A percentile compares a stretch with the other conserved stretches of the same genome.
Evolutionary conservation across 352 stramenopile species (phyloP).

Genomic region (Bremia lactucae): DNA sequence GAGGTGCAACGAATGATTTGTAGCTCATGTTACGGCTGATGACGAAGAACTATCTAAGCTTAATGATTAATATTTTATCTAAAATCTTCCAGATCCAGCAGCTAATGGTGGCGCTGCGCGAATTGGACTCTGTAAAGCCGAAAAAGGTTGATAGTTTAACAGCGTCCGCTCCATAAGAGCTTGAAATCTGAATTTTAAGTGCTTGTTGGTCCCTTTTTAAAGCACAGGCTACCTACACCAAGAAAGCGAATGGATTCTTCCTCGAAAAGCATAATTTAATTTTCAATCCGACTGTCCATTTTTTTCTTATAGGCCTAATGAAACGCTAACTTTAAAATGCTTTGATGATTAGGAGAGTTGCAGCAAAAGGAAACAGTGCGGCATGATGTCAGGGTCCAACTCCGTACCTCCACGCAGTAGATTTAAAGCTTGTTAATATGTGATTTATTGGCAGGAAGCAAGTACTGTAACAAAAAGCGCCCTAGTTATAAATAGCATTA

Average conservation of each 20-base stretch:
- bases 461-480: too few relatives aligned
- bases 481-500: too few relatives aligned
- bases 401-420: slow-evolving; percentile 18
- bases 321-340: background rate
- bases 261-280: slow-evolving; percentile 55
- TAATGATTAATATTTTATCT: too few relatives aligned
- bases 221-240: slow-evolving; percentile 49
- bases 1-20: too few relatives aligned
- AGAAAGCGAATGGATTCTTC: slow-evolving; percentile 67
- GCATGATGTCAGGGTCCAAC: too few relatives aligned
- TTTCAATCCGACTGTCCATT: slow-evolving; percentile 52
- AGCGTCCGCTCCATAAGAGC: background rate
- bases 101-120: slow-evolving; percentile 58
- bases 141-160: slow-evolving; percentile 29
- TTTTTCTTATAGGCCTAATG: background rate
- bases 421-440: background rate
- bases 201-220: background rate
- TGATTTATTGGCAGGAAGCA: background rate
- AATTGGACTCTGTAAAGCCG: slow-evolving; percentile 56
- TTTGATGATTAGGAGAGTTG: too few relatives aligned
- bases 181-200: too few relatives aligned
- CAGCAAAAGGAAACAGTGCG: slow-evolving; percentile 40
- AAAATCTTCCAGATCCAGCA: slow-evolving; percentile 80
- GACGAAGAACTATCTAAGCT: too few relatives aligned
- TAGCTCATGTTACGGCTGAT: too few relatives aligned